Evolutionary conservation across 2,329 filamentous ascomycete genomes (phyloP), one percentile per base, ranked within the genome.

Genomic region (Diaporthe capsici): DNA sequence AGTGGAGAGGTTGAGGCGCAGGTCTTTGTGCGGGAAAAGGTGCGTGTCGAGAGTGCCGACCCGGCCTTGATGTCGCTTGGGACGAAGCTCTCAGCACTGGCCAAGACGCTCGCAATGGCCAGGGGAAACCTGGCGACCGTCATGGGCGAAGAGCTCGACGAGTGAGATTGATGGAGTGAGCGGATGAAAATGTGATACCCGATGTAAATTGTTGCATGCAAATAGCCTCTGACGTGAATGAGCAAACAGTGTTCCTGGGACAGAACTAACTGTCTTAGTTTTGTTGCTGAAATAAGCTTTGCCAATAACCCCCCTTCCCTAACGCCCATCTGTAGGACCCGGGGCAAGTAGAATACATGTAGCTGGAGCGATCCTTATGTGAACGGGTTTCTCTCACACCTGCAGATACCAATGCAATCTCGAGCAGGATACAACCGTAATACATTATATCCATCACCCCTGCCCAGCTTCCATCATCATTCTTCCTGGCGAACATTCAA

Each of bases 1-100:
- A n/a, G 34, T 4, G 44, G 63, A 6, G 72, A 78, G n/a, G 87
- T 86, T 20, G 90, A 90, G 6, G 89, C 92, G 3, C 92, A 97
- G 77, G 95, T 98, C 3, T 93, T 92, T 78, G 96, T 98, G 61
- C 92, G 93, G 79, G 96, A 98, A 83, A 98, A 98, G 86, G 91
- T 98, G 6, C 90, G 94, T 55, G 93, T 98, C 2, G 96, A 98
- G 84, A 96, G 92, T 80, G 94, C 95, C 73, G 96, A 98, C 83
- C 96, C 96, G 1, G 96, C 92, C 79, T 83, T 98, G 78, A 92
- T 98, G 82, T 93, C 94, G 49, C 88, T 97, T 47, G 93, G 94
- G 83, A 93, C 95, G 7, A 98, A 98, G 85, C 86, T 98, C 79
- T 91, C 90, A 42, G 95, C 94, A 6, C 85, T 98, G 75, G 92